These are phyloP conservation scores for Leccinum fuscescens DNA, from an alignment of 1,284 basidiomycete species.

Conservation along the genomic window DNA sequence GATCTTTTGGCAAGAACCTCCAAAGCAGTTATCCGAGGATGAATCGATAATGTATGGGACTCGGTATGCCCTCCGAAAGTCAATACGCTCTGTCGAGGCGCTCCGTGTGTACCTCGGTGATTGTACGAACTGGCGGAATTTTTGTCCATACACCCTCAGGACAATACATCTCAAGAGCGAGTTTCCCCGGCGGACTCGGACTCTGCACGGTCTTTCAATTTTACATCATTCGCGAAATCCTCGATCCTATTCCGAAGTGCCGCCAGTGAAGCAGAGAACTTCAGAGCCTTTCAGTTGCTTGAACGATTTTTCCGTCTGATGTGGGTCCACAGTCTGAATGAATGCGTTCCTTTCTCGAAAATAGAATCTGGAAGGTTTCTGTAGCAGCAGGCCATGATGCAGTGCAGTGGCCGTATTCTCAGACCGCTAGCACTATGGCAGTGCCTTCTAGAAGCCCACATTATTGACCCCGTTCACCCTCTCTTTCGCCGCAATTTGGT, in stretches of 20 bases:
- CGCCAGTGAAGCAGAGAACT: neutral
- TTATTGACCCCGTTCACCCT: neutral
- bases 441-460: neutral
- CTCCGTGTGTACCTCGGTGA: neutral
- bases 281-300: neutral
- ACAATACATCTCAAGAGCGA: neutral
- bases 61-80: too few species aligned
- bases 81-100: neutral
- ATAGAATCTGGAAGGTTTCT: neutral
- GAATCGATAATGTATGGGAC: too few species aligned
- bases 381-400: neutral
- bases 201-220: neutral
- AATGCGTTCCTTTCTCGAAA: neutral
- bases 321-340: neutral
- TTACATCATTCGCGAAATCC: neutral
- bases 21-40: too few species aligned
- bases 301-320: neutral
- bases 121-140: neutral
- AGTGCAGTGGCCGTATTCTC: neutral
- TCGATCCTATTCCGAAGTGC: neutral
- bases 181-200: neutral
- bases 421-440: neutral
- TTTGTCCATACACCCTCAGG: neutral
- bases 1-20: neutral
- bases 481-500: neutral